These are phyloP conservation scores for Phytophthora ramorum DNA, from an alignment of 352 stramenopile species.

Conservation along the genomic window DNA sequence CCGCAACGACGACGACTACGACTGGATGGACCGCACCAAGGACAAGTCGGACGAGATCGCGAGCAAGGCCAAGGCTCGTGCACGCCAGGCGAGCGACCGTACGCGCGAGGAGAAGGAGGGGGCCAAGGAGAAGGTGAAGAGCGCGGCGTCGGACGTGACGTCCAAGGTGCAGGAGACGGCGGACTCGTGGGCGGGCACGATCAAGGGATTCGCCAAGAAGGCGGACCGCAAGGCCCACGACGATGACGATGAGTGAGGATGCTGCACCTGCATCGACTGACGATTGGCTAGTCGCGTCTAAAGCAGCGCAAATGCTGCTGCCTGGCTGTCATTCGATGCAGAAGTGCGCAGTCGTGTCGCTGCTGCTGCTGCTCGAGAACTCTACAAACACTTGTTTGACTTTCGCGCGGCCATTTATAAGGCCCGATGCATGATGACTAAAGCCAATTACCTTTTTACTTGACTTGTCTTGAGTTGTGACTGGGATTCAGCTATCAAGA, in stretches of 20 bases:
- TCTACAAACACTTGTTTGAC: background rate
- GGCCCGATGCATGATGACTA: conserved; percentile 6
- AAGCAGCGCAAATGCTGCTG: conserved; percentile 15
- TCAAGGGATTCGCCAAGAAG: conserved; percentile 50
- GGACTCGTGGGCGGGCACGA: conserved; percentile 43
- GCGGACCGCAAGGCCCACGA: conserved; percentile 28
- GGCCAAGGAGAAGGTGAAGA: conserved; percentile 35
- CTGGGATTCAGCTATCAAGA: too few relatives aligned
- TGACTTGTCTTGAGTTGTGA: too few relatives aligned
- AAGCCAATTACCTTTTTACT: conserved; percentile 8
- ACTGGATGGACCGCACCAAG: conserved; percentile 67
- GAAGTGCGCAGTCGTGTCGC: background rate
- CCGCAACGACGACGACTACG: conserved; percentile 30
- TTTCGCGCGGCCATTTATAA: background rate
- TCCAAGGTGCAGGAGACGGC: conserved; percentile 44
- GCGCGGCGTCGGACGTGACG: conserved; percentile 41
- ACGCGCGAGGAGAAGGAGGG: conserved; percentile 41
- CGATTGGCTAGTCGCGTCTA: conserved; percentile 16
- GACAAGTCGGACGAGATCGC: conserved; percentile 43
- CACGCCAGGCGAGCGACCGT: conserved; percentile 34
- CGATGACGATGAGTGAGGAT: conserved; percentile 22
- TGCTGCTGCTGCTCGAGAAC: conserved; percentile 9
- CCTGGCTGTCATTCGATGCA: conserved; percentile 11
- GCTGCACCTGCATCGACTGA: background rate
- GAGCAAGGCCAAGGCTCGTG: conserved; percentile 36